Evolutionary conservation across 108 stramenopile species (phyloP).

Genomic region (Conticribra guillardii): DNA sequence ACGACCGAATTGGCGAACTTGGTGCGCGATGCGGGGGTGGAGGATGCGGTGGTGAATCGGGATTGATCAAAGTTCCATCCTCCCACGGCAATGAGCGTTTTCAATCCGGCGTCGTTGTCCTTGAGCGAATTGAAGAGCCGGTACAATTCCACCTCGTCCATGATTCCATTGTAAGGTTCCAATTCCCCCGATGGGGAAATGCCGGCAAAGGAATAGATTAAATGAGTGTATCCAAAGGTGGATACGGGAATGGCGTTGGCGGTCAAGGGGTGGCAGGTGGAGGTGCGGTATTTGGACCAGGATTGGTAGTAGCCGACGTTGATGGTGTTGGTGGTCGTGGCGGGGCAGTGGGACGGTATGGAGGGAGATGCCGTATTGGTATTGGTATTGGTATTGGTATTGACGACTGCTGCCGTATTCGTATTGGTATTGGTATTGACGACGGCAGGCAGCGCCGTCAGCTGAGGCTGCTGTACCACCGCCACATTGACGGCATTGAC

Average conservation of each 20-base stretch:
- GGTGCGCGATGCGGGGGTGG: conserved; percentile 10
- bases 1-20: conserved; percentile 30
- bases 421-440: neutral
- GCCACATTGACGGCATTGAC: neutral
- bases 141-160: conserved; percentile 30
- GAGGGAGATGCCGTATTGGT: neutral
- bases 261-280: conserved; percentile 18
- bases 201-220: conserved; percentile 41
- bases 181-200: conserved; percentile 19
- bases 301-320: conserved; percentile 45
- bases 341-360: conserved; percentile 10
- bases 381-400: neutral
- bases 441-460: neutral
- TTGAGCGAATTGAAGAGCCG: conserved; percentile 36
- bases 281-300: conserved; percentile 32
- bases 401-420: neutral
- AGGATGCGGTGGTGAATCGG: conserved; percentile 16
- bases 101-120: conserved; percentile 6
- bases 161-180: conserved; percentile 38
- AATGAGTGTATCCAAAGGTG: conserved; percentile 28
- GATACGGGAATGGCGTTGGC: conserved; percentile 12
- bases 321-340: conserved; percentile 19
- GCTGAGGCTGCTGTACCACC: neutral
- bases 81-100: conserved; percentile 38
- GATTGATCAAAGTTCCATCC: conserved; percentile 49